A percentile compares a stretch with the other conserved stretches of the same genome.
Evolutionary conservation across 2,329 filamentous ascomycete species (phyloP).

Genomic region (Aureobasidium melanogenum): DNA sequence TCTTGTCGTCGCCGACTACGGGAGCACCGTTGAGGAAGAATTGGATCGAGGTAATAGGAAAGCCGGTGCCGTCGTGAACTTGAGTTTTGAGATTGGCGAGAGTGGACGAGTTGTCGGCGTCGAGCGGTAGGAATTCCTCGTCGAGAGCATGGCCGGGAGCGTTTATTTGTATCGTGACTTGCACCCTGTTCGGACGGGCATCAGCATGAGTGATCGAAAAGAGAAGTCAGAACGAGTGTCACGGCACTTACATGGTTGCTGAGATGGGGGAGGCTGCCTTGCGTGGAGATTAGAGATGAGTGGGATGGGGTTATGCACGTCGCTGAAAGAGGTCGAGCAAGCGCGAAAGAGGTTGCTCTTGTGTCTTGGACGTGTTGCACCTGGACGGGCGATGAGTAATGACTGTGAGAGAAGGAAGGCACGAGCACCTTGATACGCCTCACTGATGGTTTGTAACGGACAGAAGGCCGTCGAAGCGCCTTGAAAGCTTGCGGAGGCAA

Average conservation of each 20-base stretch:
- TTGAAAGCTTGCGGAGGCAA: conserved; percentile 7
- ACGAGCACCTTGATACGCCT: background rate
- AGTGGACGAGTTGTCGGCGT: conserved; percentile 74
- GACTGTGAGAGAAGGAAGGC: background rate
- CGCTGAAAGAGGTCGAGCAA: conserved; percentile 16
- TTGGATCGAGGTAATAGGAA: conserved; percentile 65
- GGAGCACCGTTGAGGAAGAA: conserved; percentile 85
- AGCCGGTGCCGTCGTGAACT: conserved; percentile 72
- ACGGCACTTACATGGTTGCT: conserved; percentile 11
- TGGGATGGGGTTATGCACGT: conserved; percentile 16
- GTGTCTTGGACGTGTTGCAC: conserved; percentile 1
- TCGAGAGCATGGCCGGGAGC: conserved; percentile 59
- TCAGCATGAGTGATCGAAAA: conserved; percentile 2
- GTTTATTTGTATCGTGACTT: conserved; percentile 77
- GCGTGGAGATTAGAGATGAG: conserved; percentile 9
- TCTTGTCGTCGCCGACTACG: conserved; percentile 68
- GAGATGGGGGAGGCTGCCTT: conserved; percentile 11
- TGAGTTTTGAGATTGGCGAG: conserved; percentile 78
- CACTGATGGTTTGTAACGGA: background rate
- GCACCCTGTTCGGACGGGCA: conserved; percentile 47
- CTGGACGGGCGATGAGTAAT: background rate
- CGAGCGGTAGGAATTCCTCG: conserved; percentile 69
- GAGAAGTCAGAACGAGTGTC: background rate
- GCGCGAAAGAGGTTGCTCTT: background rate
- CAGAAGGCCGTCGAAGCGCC: conserved; percentile 2